Evolutionary conservation across 352 stramenopile genomes (phyloP), one percentile per base, ranked within the genome.

Genomic region (Globisporangium middletonii): DNA sequence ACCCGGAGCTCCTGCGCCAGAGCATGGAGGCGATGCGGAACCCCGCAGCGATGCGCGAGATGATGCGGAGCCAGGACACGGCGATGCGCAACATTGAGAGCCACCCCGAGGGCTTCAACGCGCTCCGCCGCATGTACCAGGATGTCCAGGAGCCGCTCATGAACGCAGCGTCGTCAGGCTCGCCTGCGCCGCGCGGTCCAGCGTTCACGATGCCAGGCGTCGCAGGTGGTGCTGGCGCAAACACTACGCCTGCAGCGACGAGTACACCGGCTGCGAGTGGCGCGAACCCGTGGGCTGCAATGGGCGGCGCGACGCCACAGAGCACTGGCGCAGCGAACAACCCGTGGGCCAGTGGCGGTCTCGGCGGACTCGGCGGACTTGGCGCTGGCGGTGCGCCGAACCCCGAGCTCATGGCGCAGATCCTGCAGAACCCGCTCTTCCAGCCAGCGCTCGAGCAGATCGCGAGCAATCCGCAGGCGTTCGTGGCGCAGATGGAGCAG

Each of bases 21-120:
- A 95, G 85, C 59, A 97, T 99, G 82, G 90, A 99, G 67, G 97
- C 97, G 61, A 98, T 98, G 88, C 86, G 95, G 48, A 98, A 99
- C 71, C 97, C 97, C 15, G 83, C 79, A 6, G 89, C 88, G 18
- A 97, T 98, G 89, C 89, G 95, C 45, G 92, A 99, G 64, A 97
- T 97, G 74, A 98, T 99, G 94, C 83, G 96, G 5, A 96, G 82
- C 72, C 96, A 99, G 67, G 97, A 99, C 76, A 94, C 97, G 49
- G 96, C 96, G 18, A 83, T 99, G 75, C 86, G 83, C 47, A 97
- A 99, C 69, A 95, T 99, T 58, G 94, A 99, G 72, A 98, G 96
- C 63, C 93, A 98, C 50, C 96, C 96, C 0, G 96, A 98, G 45
- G 97, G 97, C 37, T 99, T 99, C 68, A 97, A 97, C 66, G 96